Percentiles rank a stretch among this genome's conserved stretches.
Evolutionary conservation across 371 early-diverging fungal genomes (phyloP).

Genomic region (Blyttiomyces sp.): DNA sequence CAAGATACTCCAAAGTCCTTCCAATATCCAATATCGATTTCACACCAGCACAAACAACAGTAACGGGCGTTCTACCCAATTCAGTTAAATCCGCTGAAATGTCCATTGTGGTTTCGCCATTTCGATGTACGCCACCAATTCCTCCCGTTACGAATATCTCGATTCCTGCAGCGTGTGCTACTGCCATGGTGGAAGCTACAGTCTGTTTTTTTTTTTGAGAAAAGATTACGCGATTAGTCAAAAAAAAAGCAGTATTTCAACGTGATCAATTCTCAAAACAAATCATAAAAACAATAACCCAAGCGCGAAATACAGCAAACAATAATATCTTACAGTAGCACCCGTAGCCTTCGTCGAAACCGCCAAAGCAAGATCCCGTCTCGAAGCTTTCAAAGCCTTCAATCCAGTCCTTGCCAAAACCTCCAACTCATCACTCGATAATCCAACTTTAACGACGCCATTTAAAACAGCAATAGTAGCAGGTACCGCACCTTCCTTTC

Average conservation of each 20-base stretch:
- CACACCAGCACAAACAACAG: constrained; percentile 91
- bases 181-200: constrained; percentile 83
- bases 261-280: too few species aligned
- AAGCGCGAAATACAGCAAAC: neutral
- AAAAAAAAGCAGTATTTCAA: too few species aligned
- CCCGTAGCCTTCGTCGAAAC: constrained; percentile 47
- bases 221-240: neutral
- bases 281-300: too few species aligned
- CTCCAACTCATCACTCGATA: constrained; percentile 49
- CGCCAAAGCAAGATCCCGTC: constrained; percentile 79
- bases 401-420: constrained; percentile 50
- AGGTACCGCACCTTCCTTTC: constrained; percentile 70
- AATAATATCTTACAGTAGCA: neutral
- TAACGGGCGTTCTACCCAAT: constrained; percentile 84
- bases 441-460: constrained; percentile 78
- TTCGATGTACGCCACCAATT: constrained; percentile 94
- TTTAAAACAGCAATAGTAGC: constrained; percentile 89
- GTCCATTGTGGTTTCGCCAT: constrained; percentile 74
- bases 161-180: constrained; percentile 82
- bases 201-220: constrained; percentile 61
- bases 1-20: constrained; percentile 85
- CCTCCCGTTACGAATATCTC: constrained; percentile 93
- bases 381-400: constrained; percentile 67
- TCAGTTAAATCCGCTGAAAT: constrained; percentile 91
- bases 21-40: constrained; percentile 91